Conservation (phyloP, 2,329 filamentous ascomycete genomes). For the Ophiostoma sp. region DNA sequence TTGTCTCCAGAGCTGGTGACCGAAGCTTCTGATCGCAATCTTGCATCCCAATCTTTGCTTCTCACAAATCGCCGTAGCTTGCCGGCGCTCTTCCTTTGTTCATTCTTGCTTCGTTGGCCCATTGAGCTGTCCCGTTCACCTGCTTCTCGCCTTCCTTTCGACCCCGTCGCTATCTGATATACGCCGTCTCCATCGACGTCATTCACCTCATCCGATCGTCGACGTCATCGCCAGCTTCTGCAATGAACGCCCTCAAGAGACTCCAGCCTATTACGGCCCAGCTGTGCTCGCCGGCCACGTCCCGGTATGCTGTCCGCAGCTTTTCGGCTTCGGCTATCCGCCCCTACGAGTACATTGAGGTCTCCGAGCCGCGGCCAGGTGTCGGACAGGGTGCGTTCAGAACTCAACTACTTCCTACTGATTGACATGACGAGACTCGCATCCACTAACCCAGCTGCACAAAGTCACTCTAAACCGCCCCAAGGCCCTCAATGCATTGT, state of each 20-base stretch:
- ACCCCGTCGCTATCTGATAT: background rate
- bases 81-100: too few species aligned
- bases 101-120: too few species aligned
- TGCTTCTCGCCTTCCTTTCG: too few species aligned
- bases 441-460: background rate
- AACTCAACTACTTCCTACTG: background rate
- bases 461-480: slow-evolving; percentile 88
- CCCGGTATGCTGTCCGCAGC: slow-evolving; percentile 45
- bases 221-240: slow-evolving; percentile 16
- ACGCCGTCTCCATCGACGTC: background rate
- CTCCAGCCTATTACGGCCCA: slow-evolving; percentile 57
- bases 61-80: too few species aligned
- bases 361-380: slow-evolving; percentile 77
- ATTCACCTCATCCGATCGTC: background rate
- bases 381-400: slow-evolving; percentile 70
- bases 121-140: too few species aligned
- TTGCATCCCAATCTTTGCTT: background rate
- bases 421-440: background rate
- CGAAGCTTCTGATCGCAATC: slow-evolving; percentile 13
- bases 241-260: slow-evolving; percentile 51
- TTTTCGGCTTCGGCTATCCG: slow-evolving; percentile 44
- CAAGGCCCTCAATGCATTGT: slow-evolving; percentile 91
- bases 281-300: slow-evolving; percentile 53
- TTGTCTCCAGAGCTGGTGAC: slow-evolving; percentile 7
- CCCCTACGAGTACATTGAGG: slow-evolving; percentile 74